These are phyloP conservation scores for Cenococcum geophilum DNA, from an alignment of 495 filamentous ascomycete species.

Conservation along the genomic window DNA sequence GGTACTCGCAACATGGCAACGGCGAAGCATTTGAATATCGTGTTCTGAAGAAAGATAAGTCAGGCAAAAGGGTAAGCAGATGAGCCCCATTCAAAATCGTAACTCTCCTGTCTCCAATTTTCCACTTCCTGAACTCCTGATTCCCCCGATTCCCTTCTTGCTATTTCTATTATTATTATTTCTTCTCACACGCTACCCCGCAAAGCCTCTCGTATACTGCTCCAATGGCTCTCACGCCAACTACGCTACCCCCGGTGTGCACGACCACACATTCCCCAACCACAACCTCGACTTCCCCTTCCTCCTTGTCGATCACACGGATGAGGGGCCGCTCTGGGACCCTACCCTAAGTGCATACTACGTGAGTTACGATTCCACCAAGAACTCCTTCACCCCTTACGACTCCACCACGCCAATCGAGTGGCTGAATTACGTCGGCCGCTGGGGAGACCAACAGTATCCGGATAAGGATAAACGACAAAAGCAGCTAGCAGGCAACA, in stretches of 20 bases:
- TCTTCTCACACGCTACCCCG: background rate
- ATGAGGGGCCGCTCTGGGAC: conserved; percentile 45
- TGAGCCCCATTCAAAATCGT: background rate
- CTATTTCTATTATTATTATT: background rate
- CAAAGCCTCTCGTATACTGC: conserved; percentile 46
- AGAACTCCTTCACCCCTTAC: conserved; percentile 34
- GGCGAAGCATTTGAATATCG: conserved; percentile 58
- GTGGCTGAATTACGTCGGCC: conserved; percentile 49
- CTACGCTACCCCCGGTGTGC: conserved; percentile 47
- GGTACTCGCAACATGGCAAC: conserved; percentile 57
- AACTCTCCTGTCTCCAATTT: background rate
- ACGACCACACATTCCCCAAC: conserved; percentile 34
- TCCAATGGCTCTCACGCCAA: conserved; percentile 54
- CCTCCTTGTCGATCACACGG: conserved; percentile 24
- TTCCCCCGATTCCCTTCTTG: background rate
- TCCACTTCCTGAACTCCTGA: background rate
- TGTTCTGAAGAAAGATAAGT: conserved; percentile 45
- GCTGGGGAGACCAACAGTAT: conserved; percentile 55
- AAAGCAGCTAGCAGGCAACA: conserved; percentile 11
- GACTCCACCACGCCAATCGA: conserved; percentile 40
- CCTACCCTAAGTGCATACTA: conserved; percentile 46
- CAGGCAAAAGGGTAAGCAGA: conserved; percentile 18
- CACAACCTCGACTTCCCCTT: conserved; percentile 22
- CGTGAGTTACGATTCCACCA: conserved; percentile 43
- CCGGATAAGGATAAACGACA: conserved; percentile 36